Evolutionary conservation across 2,329 filamentous ascomycete genomes (phyloP), one percentile per base, ranked within the genome.

Genomic region (Pseudodiploospora longispora): DNA sequence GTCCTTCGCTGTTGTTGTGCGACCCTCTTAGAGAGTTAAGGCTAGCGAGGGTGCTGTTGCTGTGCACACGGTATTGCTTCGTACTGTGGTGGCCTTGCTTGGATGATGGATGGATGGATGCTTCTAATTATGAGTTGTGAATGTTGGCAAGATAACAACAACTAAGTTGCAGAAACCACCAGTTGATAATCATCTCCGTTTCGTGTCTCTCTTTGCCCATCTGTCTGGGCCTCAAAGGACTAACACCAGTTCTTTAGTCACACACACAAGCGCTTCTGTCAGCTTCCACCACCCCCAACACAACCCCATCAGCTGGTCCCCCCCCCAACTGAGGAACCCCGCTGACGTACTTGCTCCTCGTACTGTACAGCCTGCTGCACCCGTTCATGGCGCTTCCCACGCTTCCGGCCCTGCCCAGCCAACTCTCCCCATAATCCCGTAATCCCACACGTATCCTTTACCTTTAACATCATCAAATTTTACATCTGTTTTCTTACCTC

Each of bases 301-400:
- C 37, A 44, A 37, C 41, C 33, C 40, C 45, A 44, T 47, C 44
- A 47, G 41, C 45, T 44, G 41, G 36, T 34, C 45, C 38, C 45
- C 45, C 38, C 45, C 28, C 34, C 45, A 32, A 41, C 31, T 19
- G 19, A 19, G 19, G n/a, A 36, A 30, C 19, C 40, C 40, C 33
- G 32, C 40, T 34, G 19, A 10, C 32, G 27, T 10, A 27, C 6
- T 41, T 33, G 31, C 37, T 44, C 43, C 44, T 44, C 32, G 41
- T 47, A 44, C 45, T 41, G 45, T 47, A 38, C 41, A 40, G 45
- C 43, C 41, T 47, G 35, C 37, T 40, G 33, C 41, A 36, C 29
- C 9, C 9, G 10, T 29, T 10, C 27, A 34, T 33, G 27, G 32
- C 33, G 43, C 9, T 36, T 40, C 33, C 42, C 31, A 40, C 29